A percentile compares a stretch with the other conserved stretches of the same genome.
Conservation (phyloP, 306 rosid species). For the Rosa multiflora region DNA sequence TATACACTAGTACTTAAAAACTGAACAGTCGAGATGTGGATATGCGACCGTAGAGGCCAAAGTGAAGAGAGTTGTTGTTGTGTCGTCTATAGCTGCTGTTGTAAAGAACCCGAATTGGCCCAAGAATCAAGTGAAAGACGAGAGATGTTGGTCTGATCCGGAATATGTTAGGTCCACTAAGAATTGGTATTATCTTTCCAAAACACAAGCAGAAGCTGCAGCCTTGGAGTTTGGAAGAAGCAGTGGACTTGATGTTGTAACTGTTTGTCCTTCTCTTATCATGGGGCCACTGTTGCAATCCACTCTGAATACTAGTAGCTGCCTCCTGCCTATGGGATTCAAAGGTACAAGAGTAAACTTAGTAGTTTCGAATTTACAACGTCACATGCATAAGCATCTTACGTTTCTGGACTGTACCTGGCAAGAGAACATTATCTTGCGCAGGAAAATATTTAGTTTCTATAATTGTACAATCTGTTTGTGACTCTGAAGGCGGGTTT, state of each 20-base stretch:
- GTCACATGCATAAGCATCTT: not conserved
- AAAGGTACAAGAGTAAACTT: slow-evolving; percentile 33
- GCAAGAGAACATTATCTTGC: not conserved
- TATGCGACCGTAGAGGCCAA: slow-evolving; percentile 20
- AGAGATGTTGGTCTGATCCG: slow-evolving; percentile 34
- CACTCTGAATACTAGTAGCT: slow-evolving; percentile 44
- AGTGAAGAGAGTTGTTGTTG: slow-evolving; percentile 28
- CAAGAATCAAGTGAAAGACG: slow-evolving; percentile 29
- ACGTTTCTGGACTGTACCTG: not conserved
- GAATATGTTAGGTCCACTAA: slow-evolving; percentile 24
- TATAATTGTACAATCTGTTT: not conserved
- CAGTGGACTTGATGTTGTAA: slow-evolving; percentile 46
- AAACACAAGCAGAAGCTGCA: slow-evolving; percentile 64
- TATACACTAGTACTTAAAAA: too few species aligned
- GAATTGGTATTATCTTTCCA: slow-evolving; percentile 67
- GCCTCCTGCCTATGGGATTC: slow-evolving; percentile 28
- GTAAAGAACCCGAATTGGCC: slow-evolving; percentile 29
- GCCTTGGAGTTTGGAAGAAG: slow-evolving; percentile 50
- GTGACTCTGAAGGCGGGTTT: slow-evolving; percentile 11
- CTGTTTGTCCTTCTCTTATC: slow-evolving; percentile 45
- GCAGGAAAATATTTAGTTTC: not conserved
- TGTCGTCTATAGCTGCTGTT: slow-evolving; percentile 26
- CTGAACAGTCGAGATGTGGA: too few species aligned
- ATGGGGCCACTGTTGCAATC: slow-evolving; percentile 56
- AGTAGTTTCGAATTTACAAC: too few species aligned